Conservation (phyloP, 257 asterid genomes). For the Gentiana dahurica region DNA sequence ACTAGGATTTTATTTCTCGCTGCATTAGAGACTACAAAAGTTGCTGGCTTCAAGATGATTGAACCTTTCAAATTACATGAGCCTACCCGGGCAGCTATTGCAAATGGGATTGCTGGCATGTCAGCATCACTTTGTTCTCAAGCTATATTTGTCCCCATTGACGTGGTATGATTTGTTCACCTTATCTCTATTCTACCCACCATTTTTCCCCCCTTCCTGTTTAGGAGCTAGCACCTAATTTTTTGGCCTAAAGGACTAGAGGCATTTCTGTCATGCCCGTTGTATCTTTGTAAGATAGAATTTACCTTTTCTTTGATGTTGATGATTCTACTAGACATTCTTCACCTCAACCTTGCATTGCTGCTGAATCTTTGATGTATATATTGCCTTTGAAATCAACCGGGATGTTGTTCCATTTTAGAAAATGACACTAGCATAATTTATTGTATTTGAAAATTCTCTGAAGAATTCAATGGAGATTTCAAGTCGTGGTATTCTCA, state of each 20-base stretch:
- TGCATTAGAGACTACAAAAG: conserved; percentile 76
- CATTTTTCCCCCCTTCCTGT: neutral
- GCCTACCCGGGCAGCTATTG: conserved; percentile 82
- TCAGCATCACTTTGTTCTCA: conserved; percentile 74
- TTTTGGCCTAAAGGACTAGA: neutral
- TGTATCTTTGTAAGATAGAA: no score
- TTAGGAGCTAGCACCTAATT: neutral
- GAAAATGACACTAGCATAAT: no score
- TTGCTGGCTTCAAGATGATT: conserved; percentile 52
- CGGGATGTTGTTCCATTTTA: no score
- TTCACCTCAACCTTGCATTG: no score
- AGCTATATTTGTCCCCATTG: conserved; percentile 79
- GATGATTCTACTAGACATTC: no score
- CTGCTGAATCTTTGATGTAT: no score
- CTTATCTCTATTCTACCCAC: neutral
- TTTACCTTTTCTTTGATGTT: no score
- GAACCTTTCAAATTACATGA: conserved; percentile 71
- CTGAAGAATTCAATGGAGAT: no score
- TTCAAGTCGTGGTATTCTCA: neutral
- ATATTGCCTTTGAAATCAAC: no score
- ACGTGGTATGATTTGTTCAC: conserved; percentile 51
- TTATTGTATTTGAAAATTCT: no score
- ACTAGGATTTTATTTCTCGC: conserved; percentile 85
- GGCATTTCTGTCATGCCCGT: neutral
- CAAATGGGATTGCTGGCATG: conserved; percentile 93